A percentile compares a stretch with the other conserved stretches of the same genome.
phyloP scores from a whole-genome alignment of 164 flowering plant genomes.

The Magnolia officinalis region DNA sequence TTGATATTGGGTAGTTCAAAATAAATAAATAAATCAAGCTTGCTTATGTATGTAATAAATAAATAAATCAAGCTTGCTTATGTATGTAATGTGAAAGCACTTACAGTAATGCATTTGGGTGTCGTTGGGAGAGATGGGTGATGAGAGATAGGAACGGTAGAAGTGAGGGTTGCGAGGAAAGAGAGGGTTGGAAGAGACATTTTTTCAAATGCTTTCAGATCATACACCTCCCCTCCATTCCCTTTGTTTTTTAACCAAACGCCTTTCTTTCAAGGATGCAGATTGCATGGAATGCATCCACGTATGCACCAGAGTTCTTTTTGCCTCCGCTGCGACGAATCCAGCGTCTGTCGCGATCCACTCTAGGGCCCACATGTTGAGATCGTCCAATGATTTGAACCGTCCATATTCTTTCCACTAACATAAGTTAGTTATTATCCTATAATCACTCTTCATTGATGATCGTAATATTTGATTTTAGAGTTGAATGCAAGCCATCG shows the following conservation, averaged over 20 bases:
- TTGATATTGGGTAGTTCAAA: no score
- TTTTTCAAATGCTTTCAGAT: not conserved
- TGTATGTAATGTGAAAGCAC: not conserved
- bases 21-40: not conserved
- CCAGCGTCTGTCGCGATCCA: not conserved
- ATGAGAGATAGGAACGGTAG: conserved; percentile 12
- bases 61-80: not conserved
- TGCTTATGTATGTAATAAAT: not conserved
- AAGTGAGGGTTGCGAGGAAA: conserved; percentile 21
- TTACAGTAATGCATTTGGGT: conserved; percentile 15
- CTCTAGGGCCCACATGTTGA: no score
- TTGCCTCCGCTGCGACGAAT: not conserved
- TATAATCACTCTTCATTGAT: not conserved
- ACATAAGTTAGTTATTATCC: not conserved
- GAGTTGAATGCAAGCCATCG: not conserved
- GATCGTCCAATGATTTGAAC: not conserved
- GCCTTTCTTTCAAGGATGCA: not conserved
- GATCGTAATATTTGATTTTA: not conserved
- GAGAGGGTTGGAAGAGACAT: conserved; percentile 19
- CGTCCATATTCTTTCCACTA: not conserved
- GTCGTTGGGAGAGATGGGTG: conserved; percentile 11
- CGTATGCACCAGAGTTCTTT: not conserved
- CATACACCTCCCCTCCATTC: not conserved
- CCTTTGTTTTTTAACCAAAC: not conserved
- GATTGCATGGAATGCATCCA: not conserved